Evolutionary conservation across 352 stramenopile genomes (phyloP).

Genomic region (Phytophthora pini): DNA sequence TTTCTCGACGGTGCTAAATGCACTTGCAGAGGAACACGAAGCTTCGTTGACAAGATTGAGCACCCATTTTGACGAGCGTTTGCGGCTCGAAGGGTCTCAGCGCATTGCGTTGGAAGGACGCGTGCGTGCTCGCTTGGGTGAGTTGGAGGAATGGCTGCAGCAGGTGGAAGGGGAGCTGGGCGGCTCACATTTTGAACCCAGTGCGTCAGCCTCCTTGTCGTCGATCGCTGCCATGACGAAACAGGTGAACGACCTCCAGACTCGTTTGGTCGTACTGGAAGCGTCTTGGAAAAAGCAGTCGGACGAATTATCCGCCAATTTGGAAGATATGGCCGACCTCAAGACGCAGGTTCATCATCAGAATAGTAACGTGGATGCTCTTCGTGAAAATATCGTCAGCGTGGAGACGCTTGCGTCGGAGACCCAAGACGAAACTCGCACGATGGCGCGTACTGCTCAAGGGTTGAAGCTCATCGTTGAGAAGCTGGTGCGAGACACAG

Average conservation of each 20-base stretch:
- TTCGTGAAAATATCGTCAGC: conserved; percentile 50
- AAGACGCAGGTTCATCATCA: conserved; percentile 48
- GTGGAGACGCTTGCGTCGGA: conserved; percentile 52
- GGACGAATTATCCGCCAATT: conserved; percentile 14
- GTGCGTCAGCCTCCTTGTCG: conserved; percentile 10
- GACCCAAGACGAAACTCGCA: conserved; percentile 50
- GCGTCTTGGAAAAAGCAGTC: conserved; percentile 18
- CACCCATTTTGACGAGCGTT: conserved; percentile 71
- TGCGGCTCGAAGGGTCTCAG: conserved; percentile 70
- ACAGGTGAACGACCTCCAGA: conserved; percentile 27
- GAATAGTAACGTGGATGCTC: conserved; percentile 42
- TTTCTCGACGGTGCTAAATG: conserved; percentile 59
- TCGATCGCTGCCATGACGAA: conserved; percentile 29
- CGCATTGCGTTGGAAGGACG: conserved; percentile 68
- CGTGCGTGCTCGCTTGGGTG: conserved; percentile 54
- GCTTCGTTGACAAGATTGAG: conserved; percentile 68
- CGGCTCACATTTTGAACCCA: conserved; percentile 48
- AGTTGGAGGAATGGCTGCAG: conserved; percentile 84
- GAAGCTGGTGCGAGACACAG: conserved; percentile 79
- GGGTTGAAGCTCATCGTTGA: conserved; percentile 79
- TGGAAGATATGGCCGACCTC: conserved; percentile 43
- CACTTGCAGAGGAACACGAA: conserved; percentile 72
- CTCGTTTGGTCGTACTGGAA: conserved; percentile 29
- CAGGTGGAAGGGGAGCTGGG: conserved; percentile 74
- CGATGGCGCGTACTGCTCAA: conserved; percentile 53